Percentiles rank a stretch among this genome's conserved stretches.
Conservation (phyloP, 495 filamentous ascomycete species). For the Pyronema omphalodes region DNA sequence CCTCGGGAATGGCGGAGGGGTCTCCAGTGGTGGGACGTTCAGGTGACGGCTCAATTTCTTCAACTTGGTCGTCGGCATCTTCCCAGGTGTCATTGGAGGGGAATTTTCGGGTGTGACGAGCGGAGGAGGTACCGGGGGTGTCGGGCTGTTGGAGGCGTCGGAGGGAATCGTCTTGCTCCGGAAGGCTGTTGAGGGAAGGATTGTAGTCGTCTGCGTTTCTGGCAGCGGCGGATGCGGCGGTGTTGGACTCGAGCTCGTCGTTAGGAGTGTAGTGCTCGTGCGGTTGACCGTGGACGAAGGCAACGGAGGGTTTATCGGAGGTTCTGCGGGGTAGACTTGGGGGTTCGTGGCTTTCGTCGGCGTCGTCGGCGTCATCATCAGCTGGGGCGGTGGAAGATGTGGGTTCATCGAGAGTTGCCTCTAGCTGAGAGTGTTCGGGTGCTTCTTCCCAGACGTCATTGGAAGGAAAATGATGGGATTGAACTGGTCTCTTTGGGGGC, state of each 20-base stretch:
- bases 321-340: slow-evolving; percentile 12
- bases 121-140: not conserved
- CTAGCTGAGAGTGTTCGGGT: slow-evolving; percentile 65
- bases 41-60: slow-evolving; percentile 8
- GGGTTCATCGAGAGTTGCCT: slow-evolving; percentile 70
- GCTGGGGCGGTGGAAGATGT: slow-evolving; percentile 39
- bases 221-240: slow-evolving; percentile 13
- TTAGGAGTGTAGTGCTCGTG: slow-evolving; percentile 27
- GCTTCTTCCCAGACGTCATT: slow-evolving; percentile 96
- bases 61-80: slow-evolving; percentile 53
- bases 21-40: slow-evolving; percentile 22
- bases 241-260: slow-evolving; percentile 24
- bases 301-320: slow-evolving; percentile 1
- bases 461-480: slow-evolving; percentile 71
- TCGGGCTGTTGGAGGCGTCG: slow-evolving; percentile 29
- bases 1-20: slow-evolving; percentile 26
- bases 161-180: slow-evolving; percentile 24
- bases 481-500: slow-evolving; percentile 8
- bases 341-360: slow-evolving; percentile 28
- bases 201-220: slow-evolving; percentile 28
- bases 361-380: slow-evolving; percentile 30
- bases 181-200: slow-evolving; percentile 7
- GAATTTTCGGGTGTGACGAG: slow-evolving; percentile 33
- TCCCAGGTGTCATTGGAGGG: slow-evolving; percentile 96
- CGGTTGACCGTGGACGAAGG: slow-evolving; percentile 18